These are phyloP conservation scores for Melaleuca quinquenervia DNA, from an alignment of 345 rosid species.

Conservation along the genomic window DNA sequence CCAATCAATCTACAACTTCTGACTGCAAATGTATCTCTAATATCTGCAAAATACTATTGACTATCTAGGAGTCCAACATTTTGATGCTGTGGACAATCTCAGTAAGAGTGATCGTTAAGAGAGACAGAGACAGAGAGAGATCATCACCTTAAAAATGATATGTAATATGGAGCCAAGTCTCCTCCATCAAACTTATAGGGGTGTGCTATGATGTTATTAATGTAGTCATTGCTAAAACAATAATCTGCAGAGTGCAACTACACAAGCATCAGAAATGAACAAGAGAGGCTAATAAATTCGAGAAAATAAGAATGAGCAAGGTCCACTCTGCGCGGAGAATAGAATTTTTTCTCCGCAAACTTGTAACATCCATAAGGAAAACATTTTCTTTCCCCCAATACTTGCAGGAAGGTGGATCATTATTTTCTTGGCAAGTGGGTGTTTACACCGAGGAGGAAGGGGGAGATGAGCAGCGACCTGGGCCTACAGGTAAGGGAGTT, in stretches of 20 bases:
- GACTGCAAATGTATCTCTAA: background rate
- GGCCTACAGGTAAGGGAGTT: background rate
- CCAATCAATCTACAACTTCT: background rate
- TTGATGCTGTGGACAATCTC: background rate
- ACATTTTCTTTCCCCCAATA: background rate
- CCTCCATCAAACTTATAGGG: conserved; percentile 35
- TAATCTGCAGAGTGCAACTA: conserved; percentile 31
- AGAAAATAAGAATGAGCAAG: background rate
- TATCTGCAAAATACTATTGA: background rate
- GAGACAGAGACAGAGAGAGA: conserved; percentile 1
- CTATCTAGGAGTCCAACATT: background rate
- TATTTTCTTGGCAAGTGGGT: background rate
- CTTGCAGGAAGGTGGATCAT: background rate
- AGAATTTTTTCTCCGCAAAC: background rate
- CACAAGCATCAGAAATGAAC: background rate
- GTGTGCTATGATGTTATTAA: conserved; percentile 47
- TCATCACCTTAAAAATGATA: conserved; percentile 49
- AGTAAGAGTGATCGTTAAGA: background rate
- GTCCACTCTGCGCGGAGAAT: background rate
- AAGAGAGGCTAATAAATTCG: background rate
- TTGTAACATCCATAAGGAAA: background rate
- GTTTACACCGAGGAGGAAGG: background rate
- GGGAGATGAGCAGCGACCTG: background rate
- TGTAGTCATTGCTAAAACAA: conserved; percentile 56
- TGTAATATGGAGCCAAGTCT: conserved; percentile 51